phyloP scores from a whole-genome alignment of 768 basidiomycete genomes.

The Lyophyllum decastes region DNA sequence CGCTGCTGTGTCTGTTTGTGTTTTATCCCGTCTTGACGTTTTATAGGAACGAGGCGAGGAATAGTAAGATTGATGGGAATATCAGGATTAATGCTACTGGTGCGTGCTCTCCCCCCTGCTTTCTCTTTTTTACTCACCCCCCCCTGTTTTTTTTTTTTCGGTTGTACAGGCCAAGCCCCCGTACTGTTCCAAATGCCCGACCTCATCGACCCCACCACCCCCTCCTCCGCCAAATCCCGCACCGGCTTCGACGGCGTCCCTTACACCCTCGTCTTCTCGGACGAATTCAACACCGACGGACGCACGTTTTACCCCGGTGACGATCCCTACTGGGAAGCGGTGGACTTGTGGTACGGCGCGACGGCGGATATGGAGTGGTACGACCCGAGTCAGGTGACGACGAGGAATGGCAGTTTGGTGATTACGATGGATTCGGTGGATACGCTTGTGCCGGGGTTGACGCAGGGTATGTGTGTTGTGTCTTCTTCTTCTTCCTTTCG shows the following conservation, averaged over 20 bases:
- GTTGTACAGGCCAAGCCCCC: constrained; percentile 58
- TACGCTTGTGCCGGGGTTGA: constrained; percentile 31
- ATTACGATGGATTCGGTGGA: constrained; percentile 61
- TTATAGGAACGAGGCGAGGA: constrained; percentile 38
- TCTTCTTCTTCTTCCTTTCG: no score
- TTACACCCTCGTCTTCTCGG: constrained; percentile 70
- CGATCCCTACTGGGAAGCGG: constrained; percentile 74
- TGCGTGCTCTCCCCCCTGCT: constrained; percentile 4
- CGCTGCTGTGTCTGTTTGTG: constrained; percentile 74
- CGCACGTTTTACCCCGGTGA: constrained; percentile 48
- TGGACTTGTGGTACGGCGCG: constrained; percentile 70
- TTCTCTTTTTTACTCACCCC: no score
- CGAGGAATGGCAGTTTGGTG: constrained; percentile 62
- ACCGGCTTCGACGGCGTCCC: constrained; percentile 72
- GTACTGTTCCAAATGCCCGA: constrained; percentile 56
- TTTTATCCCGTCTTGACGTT: constrained; percentile 74
- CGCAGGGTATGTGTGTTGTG: no score
- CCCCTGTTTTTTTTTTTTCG: no score
- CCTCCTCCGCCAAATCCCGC: constrained; percentile 52
- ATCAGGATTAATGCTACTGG: constrained; percentile 62
- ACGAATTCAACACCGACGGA: constrained; percentile 68
- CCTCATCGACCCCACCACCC: constrained; percentile 75
- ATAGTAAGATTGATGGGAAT: constrained; percentile 58
- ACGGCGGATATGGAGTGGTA: constrained; percentile 80
- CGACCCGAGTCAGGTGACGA: constrained; percentile 65